These are phyloP conservation scores for Kalanchoe fedtschenkoi DNA, from an alignment of 164 flowering plant species.

Conservation along the genomic window DNA sequence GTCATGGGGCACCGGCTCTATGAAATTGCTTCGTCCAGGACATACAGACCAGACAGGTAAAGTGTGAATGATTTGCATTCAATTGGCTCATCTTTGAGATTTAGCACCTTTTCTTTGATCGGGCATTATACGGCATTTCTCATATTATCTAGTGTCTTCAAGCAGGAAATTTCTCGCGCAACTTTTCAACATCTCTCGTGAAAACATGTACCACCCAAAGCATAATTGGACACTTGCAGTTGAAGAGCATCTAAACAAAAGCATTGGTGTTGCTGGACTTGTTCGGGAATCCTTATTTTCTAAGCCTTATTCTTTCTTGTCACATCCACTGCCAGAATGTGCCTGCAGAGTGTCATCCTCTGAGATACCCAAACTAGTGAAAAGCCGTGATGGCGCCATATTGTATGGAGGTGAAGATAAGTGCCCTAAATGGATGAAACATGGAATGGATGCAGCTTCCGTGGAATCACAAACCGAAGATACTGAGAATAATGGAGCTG, in stretches of 20 bases:
- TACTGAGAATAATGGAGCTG: conserved; percentile 26
- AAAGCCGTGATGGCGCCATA: conserved; percentile 22
- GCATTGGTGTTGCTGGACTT: conserved; percentile 65
- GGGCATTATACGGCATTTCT: neutral
- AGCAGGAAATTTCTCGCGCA: conserved; percentile 57
- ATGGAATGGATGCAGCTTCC: conserved; percentile 20
- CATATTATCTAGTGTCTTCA: conserved; percentile 1
- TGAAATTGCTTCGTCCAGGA: conserved; percentile 62
- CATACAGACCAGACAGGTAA: conserved; percentile 98
- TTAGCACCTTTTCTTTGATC: neutral
- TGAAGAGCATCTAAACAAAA: conserved; percentile 74
- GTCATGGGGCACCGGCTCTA: conserved; percentile 94
- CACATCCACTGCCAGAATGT: conserved; percentile 95
- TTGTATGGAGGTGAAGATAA: conserved; percentile 58
- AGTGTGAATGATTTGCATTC: neutral
- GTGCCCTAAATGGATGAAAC: conserved; percentile 82
- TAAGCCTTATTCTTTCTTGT: conserved; percentile 57
- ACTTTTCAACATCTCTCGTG: conserved; percentile 47
- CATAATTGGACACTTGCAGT: conserved; percentile 65
- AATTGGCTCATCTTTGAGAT: neutral
- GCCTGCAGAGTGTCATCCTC: conserved; percentile 51
- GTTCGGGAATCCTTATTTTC: conserved; percentile 36
- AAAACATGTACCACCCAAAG: conserved; percentile 58
- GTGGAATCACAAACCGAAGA: conserved; percentile 8
- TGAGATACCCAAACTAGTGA: conserved; percentile 19